A percentile compares a stretch with the other conserved stretches of the same genome.
phyloP scores from a whole-genome alignment of 257 asterid genomes.

The Solanum ahanhuiri region DNA sequence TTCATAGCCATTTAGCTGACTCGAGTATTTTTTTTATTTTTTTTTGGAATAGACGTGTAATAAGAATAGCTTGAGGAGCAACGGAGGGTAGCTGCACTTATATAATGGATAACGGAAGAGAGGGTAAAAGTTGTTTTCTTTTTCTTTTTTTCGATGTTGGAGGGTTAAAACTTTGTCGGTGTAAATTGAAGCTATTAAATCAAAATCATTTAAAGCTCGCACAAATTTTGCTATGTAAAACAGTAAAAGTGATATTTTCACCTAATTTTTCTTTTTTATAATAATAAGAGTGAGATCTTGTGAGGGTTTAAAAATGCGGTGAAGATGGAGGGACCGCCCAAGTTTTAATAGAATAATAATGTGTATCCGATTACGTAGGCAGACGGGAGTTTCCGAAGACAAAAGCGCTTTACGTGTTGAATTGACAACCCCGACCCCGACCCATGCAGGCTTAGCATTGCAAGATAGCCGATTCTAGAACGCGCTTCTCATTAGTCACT shows the following conservation, averaged over 20 bases:
- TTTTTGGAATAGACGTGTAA: background rate
- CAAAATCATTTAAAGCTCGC: no score
- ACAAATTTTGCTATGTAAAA: no score
- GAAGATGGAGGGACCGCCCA: background rate
- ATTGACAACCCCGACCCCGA: background rate
- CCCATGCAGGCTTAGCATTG: constrained; percentile 26
- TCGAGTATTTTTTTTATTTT: background rate
- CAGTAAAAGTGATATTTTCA: no score
- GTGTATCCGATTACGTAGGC: constrained; percentile 28
- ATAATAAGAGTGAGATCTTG: no score
- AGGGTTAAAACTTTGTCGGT: background rate
- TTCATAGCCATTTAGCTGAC: constrained; percentile 37
- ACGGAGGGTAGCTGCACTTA: background rate
- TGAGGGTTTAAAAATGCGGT: background rate
- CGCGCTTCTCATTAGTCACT: background rate
- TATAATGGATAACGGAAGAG: constrained; percentile 6
- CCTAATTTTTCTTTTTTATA: no score
- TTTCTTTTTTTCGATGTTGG: background rate
- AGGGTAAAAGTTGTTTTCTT: background rate
- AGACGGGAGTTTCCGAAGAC: constrained; percentile 25
- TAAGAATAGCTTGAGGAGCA: background rate
- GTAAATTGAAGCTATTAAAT: background rate
- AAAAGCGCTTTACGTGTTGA: constrained; percentile 18
- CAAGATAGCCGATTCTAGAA: constrained; percentile 18
- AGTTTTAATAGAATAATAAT: background rate